These are phyloP conservation scores for Hortaea sp. DNA, from an alignment of 2,329 filamentous ascomycete genomes.

Conservation along the genomic window DNA sequence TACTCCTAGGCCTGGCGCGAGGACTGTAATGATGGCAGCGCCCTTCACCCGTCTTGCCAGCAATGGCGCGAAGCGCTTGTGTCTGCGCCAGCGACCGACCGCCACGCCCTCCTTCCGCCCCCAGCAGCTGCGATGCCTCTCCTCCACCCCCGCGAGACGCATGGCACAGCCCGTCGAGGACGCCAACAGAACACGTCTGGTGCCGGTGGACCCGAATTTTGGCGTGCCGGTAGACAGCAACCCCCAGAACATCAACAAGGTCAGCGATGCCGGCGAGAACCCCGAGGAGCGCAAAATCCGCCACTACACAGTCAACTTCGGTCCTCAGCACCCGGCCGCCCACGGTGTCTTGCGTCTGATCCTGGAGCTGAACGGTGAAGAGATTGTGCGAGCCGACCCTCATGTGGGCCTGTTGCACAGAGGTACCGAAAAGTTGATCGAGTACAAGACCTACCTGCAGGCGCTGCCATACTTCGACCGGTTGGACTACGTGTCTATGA, in stretches of 20 bases:
- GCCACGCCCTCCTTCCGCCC: conserved; percentile 27
- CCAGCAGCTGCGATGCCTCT: conserved; percentile 48
- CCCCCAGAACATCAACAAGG: conserved; percentile 34
- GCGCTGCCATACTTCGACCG: conserved; percentile 98
- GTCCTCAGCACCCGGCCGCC: conserved; percentile 94
- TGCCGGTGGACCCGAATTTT: conserved; percentile 58
- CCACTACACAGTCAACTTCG: conserved; percentile 99
- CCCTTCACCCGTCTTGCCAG: conserved; percentile 63
- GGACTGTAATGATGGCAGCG: conserved; percentile 51
- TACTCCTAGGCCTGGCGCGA: conserved; percentile 5
- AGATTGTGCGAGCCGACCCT: conserved; percentile 91
- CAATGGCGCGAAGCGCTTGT: conserved; percentile 55
- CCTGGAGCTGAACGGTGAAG: conserved; percentile 93
- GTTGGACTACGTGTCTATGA: conserved; percentile 98
- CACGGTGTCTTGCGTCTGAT: conserved; percentile 97
- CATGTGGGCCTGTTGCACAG: conserved; percentile 94
- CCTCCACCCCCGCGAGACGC: conserved; percentile 52
- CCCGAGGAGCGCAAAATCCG: conserved; percentile 72
- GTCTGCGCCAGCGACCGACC: conserved; percentile 39
- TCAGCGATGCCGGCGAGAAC: conserved; percentile 34
- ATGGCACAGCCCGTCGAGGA: conserved; percentile 47
- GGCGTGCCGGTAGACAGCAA: conserved; percentile 37
- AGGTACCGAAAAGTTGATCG: conserved; percentile 98
- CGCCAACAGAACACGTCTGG: conserved; percentile 46
- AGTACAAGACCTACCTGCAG: conserved; percentile 99